Conservation (phyloP, 2,329 filamentous ascomycete species). For the Hypomyces rosellus region DNA sequence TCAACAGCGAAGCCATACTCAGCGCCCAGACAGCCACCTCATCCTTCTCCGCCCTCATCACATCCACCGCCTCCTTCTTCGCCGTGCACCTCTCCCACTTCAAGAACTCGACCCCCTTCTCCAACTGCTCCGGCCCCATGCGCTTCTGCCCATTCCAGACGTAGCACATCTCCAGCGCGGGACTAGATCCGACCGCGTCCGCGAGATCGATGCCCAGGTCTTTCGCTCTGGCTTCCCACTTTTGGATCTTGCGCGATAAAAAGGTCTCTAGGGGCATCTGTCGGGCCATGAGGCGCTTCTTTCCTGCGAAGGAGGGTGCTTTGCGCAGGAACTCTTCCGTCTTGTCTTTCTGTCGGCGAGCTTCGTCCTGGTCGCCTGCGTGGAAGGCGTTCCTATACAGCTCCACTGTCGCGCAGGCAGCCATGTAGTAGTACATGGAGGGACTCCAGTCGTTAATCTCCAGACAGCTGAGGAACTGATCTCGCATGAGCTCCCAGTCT, state of each 20-base stretch:
- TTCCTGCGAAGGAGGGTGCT: constrained; percentile 68
- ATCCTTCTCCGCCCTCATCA: constrained; percentile 48
- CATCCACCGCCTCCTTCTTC: constrained; percentile 31
- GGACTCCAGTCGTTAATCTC: constrained; percentile 89
- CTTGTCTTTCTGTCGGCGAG: constrained; percentile 51
- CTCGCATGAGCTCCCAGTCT: constrained; percentile 66
- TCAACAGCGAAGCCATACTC: constrained; percentile 57
- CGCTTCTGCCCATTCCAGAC: constrained; percentile 87
- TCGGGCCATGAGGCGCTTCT: constrained; percentile 83
- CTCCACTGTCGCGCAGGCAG: constrained; percentile 71
- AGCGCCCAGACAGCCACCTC: constrained; percentile 61
- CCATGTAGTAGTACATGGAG: constrained; percentile 82
- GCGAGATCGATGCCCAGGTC: constrained; percentile 60
- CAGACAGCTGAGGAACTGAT: constrained; percentile 67
- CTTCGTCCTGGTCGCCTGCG: constrained; percentile 33
- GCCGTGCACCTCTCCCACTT: constrained; percentile 58
- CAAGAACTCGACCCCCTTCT: constrained; percentile 56
- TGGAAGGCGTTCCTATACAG: constrained; percentile 61
- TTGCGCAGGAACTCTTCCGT: constrained; percentile 66
- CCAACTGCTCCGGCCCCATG: constrained; percentile 62
- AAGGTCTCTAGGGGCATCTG: constrained; percentile 89
- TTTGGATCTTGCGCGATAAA: constrained; percentile 72
- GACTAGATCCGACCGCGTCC: constrained; percentile 75
- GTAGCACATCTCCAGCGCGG: constrained; percentile 85
- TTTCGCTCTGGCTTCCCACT: constrained; percentile 77